Percentiles rank a stretch among this genome's conserved stretches.
Conservation (phyloP, 2,329 filamentous ascomycete species). For the Colletotrichum sp. region DNA sequence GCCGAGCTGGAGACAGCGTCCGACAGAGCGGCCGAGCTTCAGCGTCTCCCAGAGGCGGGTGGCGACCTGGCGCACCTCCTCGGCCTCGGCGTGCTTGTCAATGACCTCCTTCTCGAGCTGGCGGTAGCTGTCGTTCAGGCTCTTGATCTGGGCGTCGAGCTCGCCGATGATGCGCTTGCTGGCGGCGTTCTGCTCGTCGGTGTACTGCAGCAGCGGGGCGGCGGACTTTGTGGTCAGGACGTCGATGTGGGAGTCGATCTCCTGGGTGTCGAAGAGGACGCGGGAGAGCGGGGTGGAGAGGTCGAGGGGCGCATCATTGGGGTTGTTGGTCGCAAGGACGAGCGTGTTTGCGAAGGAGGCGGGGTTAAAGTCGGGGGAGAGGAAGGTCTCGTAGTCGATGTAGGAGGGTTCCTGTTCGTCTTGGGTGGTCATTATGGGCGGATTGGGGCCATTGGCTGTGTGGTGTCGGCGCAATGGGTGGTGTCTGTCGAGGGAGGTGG, state of each 20-base stretch:
- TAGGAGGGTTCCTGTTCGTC: constrained; percentile 75
- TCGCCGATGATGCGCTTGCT: constrained; percentile 75
- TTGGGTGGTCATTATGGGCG: constrained; percentile 33
- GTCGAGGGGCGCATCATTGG: constrained; percentile 87
- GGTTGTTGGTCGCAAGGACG: constrained; percentile 89
- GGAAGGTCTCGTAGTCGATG: constrained; percentile 93
- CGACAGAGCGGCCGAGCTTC: constrained; percentile 76
- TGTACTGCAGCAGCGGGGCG: constrained; percentile 80
- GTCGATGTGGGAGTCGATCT: constrained; percentile 96
- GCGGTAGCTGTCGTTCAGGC: constrained; percentile 83
- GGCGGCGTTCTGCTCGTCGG: constrained; percentile 74
- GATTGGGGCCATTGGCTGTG: background rate
- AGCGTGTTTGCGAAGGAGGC: constrained; percentile 86
- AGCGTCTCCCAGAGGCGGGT: constrained; percentile 82
- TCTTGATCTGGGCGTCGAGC: constrained; percentile 80
- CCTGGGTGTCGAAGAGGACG: constrained; percentile 95
- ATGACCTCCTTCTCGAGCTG: constrained; percentile 87
- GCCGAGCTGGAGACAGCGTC: constrained; percentile 79
- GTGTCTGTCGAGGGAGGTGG: background rate
- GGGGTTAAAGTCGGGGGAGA: constrained; percentile 82
- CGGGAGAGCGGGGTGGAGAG: constrained; percentile 92
- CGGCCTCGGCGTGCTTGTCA: constrained; percentile 80
- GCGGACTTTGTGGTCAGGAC: constrained; percentile 84
- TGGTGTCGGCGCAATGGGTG: background rate
- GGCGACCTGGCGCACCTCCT: constrained; percentile 74